These are phyloP conservation scores for Suillus americanus DNA, from an alignment of 768 basidiomycete species.

Conservation along the genomic window DNA sequence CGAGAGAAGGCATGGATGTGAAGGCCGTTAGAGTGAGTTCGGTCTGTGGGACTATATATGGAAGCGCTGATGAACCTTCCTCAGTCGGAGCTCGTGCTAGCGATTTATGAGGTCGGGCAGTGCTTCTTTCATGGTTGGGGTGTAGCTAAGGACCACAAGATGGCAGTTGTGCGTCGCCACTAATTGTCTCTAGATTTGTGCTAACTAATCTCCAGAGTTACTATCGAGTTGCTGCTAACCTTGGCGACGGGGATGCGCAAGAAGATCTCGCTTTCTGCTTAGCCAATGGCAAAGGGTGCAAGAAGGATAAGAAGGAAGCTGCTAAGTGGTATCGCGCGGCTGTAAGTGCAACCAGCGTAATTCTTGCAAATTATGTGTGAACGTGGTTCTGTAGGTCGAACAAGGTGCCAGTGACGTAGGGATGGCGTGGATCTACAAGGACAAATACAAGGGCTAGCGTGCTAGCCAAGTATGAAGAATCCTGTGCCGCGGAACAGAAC, in stretches of 20 bases:
- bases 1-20: constrained; percentile 51
- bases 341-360: constrained; percentile 37
- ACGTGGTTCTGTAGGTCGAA: constrained; percentile 38
- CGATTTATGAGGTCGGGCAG: constrained; percentile 90
- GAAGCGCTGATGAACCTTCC: neutral
- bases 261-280: constrained; percentile 83
- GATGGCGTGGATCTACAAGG: constrained; percentile 90
- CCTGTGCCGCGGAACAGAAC: neutral
- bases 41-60: neutral
- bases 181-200: neutral
- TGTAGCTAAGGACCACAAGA: constrained; percentile 81
- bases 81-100: constrained; percentile 79
- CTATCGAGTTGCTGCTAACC: constrained; percentile 76
- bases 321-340: constrained; percentile 93
- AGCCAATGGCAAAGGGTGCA: constrained; percentile 85
- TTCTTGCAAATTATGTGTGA: neutral
- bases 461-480: constrained; percentile 10
- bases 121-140: constrained; percentile 96
- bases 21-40: constrained; percentile 52
- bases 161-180: constrained; percentile 67
- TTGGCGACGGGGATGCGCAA: constrained; percentile 88
- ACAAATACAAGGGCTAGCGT: constrained; percentile 53
- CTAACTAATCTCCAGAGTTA: constrained; percentile 55
- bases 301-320: constrained; percentile 83
- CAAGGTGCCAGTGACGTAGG: constrained; percentile 84